phyloP scores from a whole-genome alignment of 2,329 filamentous ascomycete species.

The Penicillium sp. region DNA sequence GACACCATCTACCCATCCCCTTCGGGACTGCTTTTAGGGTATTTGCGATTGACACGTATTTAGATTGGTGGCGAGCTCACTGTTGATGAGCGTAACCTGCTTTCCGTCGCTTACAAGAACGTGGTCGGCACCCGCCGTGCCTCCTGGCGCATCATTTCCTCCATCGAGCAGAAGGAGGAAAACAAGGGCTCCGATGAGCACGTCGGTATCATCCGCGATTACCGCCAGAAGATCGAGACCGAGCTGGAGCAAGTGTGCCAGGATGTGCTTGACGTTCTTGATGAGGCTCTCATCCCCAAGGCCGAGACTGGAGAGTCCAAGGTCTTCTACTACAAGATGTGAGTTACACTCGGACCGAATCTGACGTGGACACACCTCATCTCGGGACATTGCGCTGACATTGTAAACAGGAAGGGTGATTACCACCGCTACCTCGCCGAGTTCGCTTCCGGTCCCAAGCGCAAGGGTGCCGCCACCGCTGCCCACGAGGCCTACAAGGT shows the following conservation, averaged over 20 bases:
- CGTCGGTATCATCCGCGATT: conserved; percentile 85
- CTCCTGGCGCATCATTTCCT: conserved; percentile 98
- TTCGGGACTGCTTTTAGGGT: neutral
- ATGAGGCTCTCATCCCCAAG: conserved; percentile 87
- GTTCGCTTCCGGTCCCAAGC: conserved; percentile 88
- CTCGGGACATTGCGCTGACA: conserved; percentile 68
- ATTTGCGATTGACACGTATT: conserved; percentile 15
- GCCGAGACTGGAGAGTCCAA: conserved; percentile 96
- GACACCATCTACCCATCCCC: conserved; percentile 18
- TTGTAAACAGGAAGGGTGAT: conserved; percentile 85
- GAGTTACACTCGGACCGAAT: neutral
- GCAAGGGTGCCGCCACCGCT: conserved; percentile 87
- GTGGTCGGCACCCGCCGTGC: conserved; percentile 96
- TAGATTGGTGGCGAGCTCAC: conserved; percentile 60
- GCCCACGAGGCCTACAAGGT: conserved; percentile 99
- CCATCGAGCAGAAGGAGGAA: conserved; percentile 99
- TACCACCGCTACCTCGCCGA: conserved; percentile 98
- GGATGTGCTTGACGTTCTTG: conserved; percentile 90
- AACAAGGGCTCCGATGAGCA: conserved; percentile 96
- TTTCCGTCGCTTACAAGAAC: conserved; percentile 99
- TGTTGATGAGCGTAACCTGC: conserved; percentile 74
- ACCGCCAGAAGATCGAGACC: conserved; percentile 95
- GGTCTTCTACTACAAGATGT: conserved; percentile 99
- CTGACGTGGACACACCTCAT: too few relatives aligned
- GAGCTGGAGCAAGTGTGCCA: conserved; percentile 98